A percentile compares a stretch with the other conserved stretches of the same genome.
Evolutionary conservation across 768 basidiomycete genomes (phyloP).

Genomic region (Lyophyllum atratum): DNA sequence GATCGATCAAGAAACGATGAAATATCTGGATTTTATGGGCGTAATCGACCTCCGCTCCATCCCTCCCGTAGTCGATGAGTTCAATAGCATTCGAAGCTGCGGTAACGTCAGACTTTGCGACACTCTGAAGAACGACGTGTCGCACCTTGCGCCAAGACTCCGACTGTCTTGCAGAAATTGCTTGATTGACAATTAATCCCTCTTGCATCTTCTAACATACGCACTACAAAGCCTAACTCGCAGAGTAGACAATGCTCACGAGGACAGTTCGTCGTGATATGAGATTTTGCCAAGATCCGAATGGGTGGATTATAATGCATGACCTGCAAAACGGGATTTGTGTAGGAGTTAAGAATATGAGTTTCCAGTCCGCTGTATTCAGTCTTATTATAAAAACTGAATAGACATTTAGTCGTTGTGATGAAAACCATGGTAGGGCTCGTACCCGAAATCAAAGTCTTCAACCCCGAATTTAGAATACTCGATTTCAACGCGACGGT

Average conservation of each 20-base stretch:
- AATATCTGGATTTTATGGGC: constrained; percentile 91
- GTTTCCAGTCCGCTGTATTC: constrained; percentile 91
- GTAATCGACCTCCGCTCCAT: constrained; percentile 74
- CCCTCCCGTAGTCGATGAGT: constrained; percentile 85
- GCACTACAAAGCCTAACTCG: constrained; percentile 90
- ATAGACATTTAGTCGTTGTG: not conserved
- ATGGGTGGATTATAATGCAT: constrained; percentile 84
- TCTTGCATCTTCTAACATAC: constrained; percentile 94
- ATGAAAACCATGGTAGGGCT: not conserved
- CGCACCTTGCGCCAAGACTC: constrained; percentile 82
- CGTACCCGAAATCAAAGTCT: constrained; percentile 96
- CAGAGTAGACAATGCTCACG: constrained; percentile 93
- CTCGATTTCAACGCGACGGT: constrained; percentile 94
- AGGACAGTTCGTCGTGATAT: constrained; percentile 86
- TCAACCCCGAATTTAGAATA: constrained; percentile 99
- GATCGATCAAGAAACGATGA: constrained; percentile 91
- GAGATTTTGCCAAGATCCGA: constrained; percentile 82
- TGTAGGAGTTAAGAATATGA: constrained; percentile 96
- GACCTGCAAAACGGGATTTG: constrained; percentile 88
- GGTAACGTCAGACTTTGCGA: not conserved
- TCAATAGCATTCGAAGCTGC: constrained; percentile 79
- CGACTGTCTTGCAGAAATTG: constrained; percentile 95
- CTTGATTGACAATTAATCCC: constrained; percentile 96
- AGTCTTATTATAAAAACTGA: constrained; percentile 92
- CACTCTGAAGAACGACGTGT: constrained; percentile 6